Base-by-base conservation (phyloP, 2,329 filamentous ascomycete genomes). In the Pseudocercospora vitis region DNA sequence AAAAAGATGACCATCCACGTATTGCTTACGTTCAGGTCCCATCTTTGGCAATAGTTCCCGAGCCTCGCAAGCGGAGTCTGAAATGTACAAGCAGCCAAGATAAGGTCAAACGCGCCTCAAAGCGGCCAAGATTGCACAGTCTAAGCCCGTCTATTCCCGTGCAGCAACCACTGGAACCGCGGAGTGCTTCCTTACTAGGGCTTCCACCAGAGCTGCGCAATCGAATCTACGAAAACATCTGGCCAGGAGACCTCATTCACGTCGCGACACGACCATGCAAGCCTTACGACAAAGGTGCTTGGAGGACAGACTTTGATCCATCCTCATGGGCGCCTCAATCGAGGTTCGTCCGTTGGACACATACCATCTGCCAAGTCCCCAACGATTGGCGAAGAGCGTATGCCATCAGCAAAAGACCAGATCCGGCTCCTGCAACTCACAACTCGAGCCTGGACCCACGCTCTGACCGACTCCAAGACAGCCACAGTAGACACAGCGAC, bases 131-230 rank as follows among this genome's bases (percentile, higher is more conserved):
- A 32, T 2, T n/a, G 31, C 7, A 3, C 31, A 32, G 31, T 3
- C 32, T 16, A 35, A n/a, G n/a, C n/a, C n/a, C n/a, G n/a, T n/a
- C n/a, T n/a, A n/a, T n/a, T n/a, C n/a, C n/a, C n/a, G n/a, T n/a
- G n/a, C n/a, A n/a, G n/a, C n/a, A n/a, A n/a, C n/a, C n/a, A n/a
- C n/a, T n/a, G n/a, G n/a, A n/a, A n/a, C n/a, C n/a, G n/a, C n/a
- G n/a, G n/a, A 39, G 31, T 9, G 35, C 35, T 7, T 39, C 35
- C 7, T 18, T 39, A 2, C 35, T 39, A 14, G 35, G 35, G 3
- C 51, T 53, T 4, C 51, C 51, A 7, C 14, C 44, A 14, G 45
- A 53, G 23, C 19, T 53, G 2, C 32, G 51, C 2, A 23, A 24
- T 12, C 31, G 23, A 5, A 53, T 53, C 7, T 53, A 48, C 33